These are phyloP conservation scores for Solanum ahanhuiri DNA, from an alignment of 257 asterid species.

Conservation along the genomic window DNA sequence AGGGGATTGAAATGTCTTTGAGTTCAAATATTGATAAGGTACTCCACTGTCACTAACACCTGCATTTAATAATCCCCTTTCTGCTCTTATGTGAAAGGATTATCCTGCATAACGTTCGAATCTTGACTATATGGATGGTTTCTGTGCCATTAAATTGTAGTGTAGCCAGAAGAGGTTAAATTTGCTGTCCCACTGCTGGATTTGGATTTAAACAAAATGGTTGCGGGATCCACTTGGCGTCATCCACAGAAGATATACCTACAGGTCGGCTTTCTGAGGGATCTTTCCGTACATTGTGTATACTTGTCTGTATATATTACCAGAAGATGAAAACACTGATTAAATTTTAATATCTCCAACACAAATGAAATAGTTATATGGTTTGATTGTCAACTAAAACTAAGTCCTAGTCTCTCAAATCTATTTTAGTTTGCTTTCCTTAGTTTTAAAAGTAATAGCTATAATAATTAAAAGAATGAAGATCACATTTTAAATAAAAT, in stretches of 20 bases:
- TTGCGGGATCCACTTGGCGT: constrained; percentile 69
- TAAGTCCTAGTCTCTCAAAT: background rate
- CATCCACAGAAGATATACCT: constrained; percentile 73
- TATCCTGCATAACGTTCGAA: constrained; percentile 1
- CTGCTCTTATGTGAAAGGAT: background rate
- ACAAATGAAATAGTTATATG: background rate
- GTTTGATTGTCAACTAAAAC: background rate
- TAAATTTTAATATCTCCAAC: background rate
- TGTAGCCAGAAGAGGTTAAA: constrained; percentile 87
- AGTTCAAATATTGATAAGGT: constrained; percentile 70
- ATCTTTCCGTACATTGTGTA: background rate
- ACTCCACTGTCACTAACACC: constrained; percentile 7
- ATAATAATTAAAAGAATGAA: background rate
- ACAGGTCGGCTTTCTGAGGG: constrained; percentile 58
- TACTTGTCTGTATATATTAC: background rate
- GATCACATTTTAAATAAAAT: background rate
- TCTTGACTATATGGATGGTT: constrained; percentile 22
- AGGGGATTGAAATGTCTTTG: constrained; percentile 82
- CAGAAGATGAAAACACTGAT: background rate
- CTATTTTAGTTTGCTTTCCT: background rate
- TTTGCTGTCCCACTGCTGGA: constrained; percentile 83
- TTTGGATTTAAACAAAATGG: constrained; percentile 73
- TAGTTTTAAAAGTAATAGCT: background rate
- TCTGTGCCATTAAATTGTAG: constrained; percentile 36
- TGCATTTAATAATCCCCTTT: background rate